phyloP scores from a whole-genome alignment of 1,284 basidiomycete species.

The Ceratobasidium sp. region DNA sequence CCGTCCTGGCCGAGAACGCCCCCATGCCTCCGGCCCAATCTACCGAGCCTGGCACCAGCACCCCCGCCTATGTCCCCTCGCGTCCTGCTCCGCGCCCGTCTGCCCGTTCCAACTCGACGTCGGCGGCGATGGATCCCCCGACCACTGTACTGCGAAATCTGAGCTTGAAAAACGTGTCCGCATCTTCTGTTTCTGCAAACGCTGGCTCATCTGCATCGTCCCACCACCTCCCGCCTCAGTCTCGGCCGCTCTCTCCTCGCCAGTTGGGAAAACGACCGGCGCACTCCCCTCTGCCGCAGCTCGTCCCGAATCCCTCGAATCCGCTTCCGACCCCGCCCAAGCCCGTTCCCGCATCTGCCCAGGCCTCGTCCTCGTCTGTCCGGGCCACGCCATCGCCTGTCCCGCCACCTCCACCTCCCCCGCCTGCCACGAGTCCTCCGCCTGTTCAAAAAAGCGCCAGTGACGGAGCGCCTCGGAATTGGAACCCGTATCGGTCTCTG shows the following conservation, averaged over 20 bases:
- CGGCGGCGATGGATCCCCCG: background rate
- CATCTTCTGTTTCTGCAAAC: slow-evolving; percentile 24
- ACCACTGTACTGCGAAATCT: background rate
- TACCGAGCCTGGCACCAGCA: slow-evolving; percentile 3
- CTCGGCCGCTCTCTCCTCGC: slow-evolving; percentile 30
- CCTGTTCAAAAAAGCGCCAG: background rate
- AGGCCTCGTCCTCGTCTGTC: background rate
- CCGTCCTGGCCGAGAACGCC: background rate
- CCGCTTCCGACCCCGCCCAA: slow-evolving; percentile 11
- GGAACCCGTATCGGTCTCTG: slow-evolving; percentile 27
- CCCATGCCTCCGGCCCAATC: background rate
- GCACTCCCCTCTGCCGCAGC: slow-evolving; percentile 3
- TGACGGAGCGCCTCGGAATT: slow-evolving; percentile 2
- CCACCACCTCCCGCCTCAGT: background rate
- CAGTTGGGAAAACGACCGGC: slow-evolving; percentile 35
- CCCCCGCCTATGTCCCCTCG: slow-evolving; percentile 27
- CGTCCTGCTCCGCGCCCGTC: slow-evolving; percentile 36
- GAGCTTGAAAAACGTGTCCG: slow-evolving; percentile 31
- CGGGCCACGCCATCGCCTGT: background rate
- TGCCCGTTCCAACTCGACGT: background rate
- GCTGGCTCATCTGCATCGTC: slow-evolving; percentile 14
- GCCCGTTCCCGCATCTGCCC: background rate
- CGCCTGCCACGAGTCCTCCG: slow-evolving; percentile 15
- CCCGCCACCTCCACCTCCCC: slow-evolving; percentile 18
- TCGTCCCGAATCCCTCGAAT: background rate